Base-by-base conservation (phyloP, 805 yeast species). In the Starmerella sp. region DNA sequence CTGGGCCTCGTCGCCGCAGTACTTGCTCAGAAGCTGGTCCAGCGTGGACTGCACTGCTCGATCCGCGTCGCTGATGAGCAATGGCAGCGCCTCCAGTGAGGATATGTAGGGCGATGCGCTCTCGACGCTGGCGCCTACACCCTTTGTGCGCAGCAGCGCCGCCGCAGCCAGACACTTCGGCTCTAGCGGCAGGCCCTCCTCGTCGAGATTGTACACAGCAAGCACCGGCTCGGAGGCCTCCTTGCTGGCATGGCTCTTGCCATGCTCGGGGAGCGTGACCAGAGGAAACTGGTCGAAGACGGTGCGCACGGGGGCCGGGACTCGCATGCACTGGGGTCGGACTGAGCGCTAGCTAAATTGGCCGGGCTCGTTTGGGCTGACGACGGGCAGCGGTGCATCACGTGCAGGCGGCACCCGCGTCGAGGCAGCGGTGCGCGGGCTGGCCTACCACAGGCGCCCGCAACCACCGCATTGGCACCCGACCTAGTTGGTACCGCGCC, bases 241-340 rank as follows among this genome's bases (percentile, higher is more conserved):
- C 7, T 46, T 55, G 6, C 30, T 13, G 5, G 35, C n/a, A 4
- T 8, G 5, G 31, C 32, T n/a, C 17, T 17, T 15, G 6, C 48
- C 13, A 50, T 53, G 14, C 11, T 52, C 48, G 53, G 62, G 57
- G 34, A 58, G 53, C 14, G 62, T 57, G 9, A 48, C 49, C 45
- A 69, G 54, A 3, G 73, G 73, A 45, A 69, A 69, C 38, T 35
- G 29, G 50, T 68, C 70, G 53, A 69, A 69, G n/a, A 67, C 53
- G 34, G 48, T 52, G 38, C 63, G 57, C 4, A 68, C 63, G 0
- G 62, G 58, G 28, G 47, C 60, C 0, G 72, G 72, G 2, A 69
- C 67, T 46, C 53, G 58, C 65, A 63, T 62, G 35, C 30, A 14
- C 13, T 7, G 5, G 9, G 28, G 11, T 38, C 28, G 11, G 38